A percentile compares a stretch with the other conserved stretches of the same genome.
Conservation (phyloP, 2,329 filamentous ascomycete species). For the Aciculosporium take region DNA sequence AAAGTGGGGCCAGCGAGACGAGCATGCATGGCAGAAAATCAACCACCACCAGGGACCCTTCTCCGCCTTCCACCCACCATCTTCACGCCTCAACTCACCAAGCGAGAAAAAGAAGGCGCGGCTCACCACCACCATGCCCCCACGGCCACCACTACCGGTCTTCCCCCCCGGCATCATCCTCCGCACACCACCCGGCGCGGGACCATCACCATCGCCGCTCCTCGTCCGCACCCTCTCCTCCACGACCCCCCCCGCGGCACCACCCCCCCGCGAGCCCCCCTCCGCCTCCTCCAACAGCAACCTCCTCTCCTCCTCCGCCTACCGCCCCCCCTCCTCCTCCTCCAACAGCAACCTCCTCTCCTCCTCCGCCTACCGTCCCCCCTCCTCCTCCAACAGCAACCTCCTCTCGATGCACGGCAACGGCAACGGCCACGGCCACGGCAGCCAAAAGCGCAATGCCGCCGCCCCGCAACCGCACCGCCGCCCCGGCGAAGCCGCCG, state of each 20-base stretch:
- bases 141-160: constrained; percentile 12
- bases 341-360: constrained; percentile 13
- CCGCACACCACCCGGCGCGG: too few species aligned
- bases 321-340: constrained; percentile 7
- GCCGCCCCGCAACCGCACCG: not conserved
- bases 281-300: not conserved
- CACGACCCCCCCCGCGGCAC: constrained; percentile 12
- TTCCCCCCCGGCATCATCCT: not conserved
- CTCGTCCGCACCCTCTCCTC: constrained; percentile 18
- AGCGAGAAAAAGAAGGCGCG: not conserved
- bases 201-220: constrained; percentile 2
- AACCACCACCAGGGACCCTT: not conserved
- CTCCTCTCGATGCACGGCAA: constrained; percentile 12
- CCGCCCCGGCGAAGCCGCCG: constrained; percentile 14
- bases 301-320: too few species aligned
- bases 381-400: constrained; percentile 11
- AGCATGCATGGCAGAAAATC: too few species aligned
- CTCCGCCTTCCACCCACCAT: not conserved
- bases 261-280: constrained; percentile 12
- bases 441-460: too few species aligned
- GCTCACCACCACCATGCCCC: constrained; percentile 23
- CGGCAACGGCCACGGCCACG: constrained; percentile 8
- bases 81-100: not conserved
- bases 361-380: constrained; percentile 6
- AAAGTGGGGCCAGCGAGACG: not conserved